Base-by-base conservation (phyloP, 2,329 filamentous ascomycete genomes). In the Pseudocercospora musae region DNA sequence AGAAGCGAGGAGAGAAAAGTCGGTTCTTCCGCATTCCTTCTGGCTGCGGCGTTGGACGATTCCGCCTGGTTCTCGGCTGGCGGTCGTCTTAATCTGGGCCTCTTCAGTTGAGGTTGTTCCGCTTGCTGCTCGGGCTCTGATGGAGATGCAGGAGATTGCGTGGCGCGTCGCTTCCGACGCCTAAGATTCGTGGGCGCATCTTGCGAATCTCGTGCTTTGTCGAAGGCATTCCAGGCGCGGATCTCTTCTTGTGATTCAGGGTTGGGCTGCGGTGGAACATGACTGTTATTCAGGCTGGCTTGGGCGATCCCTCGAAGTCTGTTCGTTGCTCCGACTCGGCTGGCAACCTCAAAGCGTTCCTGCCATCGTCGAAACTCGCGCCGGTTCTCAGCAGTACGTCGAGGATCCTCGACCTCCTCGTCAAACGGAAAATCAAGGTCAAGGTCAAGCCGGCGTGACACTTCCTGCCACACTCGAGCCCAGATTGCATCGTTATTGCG, bases 371-470 rank as follows among this genome's bases (percentile, higher is more conserved):
- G 77, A 65, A 85, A 83, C 64, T 88, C 85, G 57, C 83, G 81
- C 61, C 82, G 80, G 64, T 86, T 81, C 15, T 81, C 78, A 58
- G 82, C 80, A 23, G 82, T 82, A 53, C 86, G 73, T 81, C 89
- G 78, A 15, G 73, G 71, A 18, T 63, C 59, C 75, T 84, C 73
- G 62, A 91, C 89, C 58, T 95, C 85, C 66, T 89, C 91, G 63
- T 91, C 89, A 72, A 94, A 94, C 37, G 94, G 91, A 74, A 93
- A 91, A 73, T 95, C 91, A 25, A 95, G 84, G 69, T 96, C 91
- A 56, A 95, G 79, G 66, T 90, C 87, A 18, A 91, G 78, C 27
- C 85, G 84, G 70, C 93, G 88, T 88, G 91, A 96, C 1, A 96
- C 90, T 58, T 91, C 90, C 73, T 94, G 89, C 94, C 94, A 97